A percentile compares a stretch with the other conserved stretches of the same genome.
These are phyloP conservation scores for Camillea tinctor DNA, from an alignment of 2,329 filamentous ascomycete species.

Conservation along the genomic window DNA sequence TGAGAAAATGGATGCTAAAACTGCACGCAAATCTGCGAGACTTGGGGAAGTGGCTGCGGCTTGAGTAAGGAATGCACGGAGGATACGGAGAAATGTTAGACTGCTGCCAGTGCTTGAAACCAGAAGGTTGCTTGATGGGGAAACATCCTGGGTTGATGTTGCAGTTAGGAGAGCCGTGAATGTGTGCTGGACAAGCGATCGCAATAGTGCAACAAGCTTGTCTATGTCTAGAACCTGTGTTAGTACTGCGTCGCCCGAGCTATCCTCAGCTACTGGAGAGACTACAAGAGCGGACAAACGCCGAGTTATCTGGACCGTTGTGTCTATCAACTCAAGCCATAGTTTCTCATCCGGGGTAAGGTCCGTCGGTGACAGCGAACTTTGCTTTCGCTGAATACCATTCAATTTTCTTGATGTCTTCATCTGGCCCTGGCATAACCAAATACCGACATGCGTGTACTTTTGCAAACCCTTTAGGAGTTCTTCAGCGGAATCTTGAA, in stretches of 20 bases:
- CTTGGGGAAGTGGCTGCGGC: slow-evolving; percentile 81
- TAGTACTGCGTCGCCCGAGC: slow-evolving; percentile 23
- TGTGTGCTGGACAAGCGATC: slow-evolving; percentile 80
- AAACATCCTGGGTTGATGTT: slow-evolving; percentile 55
- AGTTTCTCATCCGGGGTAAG: slow-evolving; percentile 55
- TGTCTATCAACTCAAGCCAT: slow-evolving; percentile 62
- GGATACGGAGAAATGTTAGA: slow-evolving; percentile 80
- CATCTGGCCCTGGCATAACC: slow-evolving; percentile 87
- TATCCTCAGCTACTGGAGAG: slow-evolving; percentile 18
- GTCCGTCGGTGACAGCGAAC: slow-evolving; percentile 39
- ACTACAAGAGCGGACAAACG: slow-evolving; percentile 57
- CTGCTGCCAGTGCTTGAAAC: slow-evolving; percentile 47
- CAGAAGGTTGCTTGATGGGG: slow-evolving; percentile 33
- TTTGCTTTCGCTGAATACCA: slow-evolving; percentile 51
- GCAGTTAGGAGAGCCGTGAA: slow-evolving; percentile 84
- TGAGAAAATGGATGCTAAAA: slow-evolving; percentile 86
- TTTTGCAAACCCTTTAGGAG: slow-evolving; percentile 79
- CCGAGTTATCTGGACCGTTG: slow-evolving; percentile 62
- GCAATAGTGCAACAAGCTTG: slow-evolving; percentile 65
- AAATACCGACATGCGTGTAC: slow-evolving; percentile 89
- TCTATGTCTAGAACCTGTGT: slow-evolving; percentile 48
- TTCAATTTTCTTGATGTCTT: slow-evolving; percentile 53
- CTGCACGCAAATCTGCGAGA: slow-evolving; percentile 79
- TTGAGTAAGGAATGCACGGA: slow-evolving; percentile 82
- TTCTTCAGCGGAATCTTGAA: slow-evolving; percentile 68